phyloP scores from a whole-genome alignment of 805 yeast genomes.

The Candida montana region DNA sequence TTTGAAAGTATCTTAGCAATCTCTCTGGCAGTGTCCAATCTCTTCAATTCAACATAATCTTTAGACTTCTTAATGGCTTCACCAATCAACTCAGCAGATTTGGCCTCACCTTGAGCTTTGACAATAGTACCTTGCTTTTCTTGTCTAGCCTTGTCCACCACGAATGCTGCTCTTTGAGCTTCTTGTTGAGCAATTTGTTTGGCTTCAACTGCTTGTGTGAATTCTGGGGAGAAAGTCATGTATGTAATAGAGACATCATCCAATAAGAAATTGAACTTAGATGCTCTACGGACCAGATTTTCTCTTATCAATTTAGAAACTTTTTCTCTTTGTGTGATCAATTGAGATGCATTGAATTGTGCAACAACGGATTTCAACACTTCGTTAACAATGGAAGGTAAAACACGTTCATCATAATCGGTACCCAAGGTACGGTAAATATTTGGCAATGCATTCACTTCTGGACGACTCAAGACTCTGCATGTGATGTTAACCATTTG shows the following conservation, averaged over 20 bases:
- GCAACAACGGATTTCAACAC: conserved; percentile 96
- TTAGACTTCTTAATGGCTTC: conserved; percentile 95
- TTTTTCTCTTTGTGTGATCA: conserved; percentile 97
- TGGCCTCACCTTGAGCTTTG: conserved; percentile 97
- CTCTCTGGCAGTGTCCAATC: conserved; percentile 95
- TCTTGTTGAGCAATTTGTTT: conserved; percentile 99
- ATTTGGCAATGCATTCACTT: conserved; percentile 67
- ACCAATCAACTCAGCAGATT: conserved; percentile 96
- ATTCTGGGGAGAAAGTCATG: conserved; percentile 98
- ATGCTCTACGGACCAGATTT: conserved; percentile 84
- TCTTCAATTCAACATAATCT: conserved; percentile 94
- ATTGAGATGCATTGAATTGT: conserved; percentile 96
- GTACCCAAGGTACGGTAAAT: conserved; percentile 89
- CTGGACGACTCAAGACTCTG: conserved; percentile 91
- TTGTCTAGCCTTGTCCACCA: conserved; percentile 95
- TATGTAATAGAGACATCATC: conserved; percentile 96
- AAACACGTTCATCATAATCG: conserved; percentile 94
- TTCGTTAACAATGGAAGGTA: conserved; percentile 97
- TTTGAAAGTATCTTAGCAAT: conserved; percentile 79
- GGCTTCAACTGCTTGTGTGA: conserved; percentile 95
- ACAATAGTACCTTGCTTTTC: conserved; percentile 97
- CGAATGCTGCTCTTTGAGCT: conserved; percentile 96
- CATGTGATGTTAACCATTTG: conserved; percentile 99
- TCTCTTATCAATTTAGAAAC: conserved; percentile 90
- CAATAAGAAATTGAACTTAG: conserved; percentile 76